Evolutionary conservation across 306 rosid species (phyloP).

Genomic region (Trichosanthes truncata): DNA sequence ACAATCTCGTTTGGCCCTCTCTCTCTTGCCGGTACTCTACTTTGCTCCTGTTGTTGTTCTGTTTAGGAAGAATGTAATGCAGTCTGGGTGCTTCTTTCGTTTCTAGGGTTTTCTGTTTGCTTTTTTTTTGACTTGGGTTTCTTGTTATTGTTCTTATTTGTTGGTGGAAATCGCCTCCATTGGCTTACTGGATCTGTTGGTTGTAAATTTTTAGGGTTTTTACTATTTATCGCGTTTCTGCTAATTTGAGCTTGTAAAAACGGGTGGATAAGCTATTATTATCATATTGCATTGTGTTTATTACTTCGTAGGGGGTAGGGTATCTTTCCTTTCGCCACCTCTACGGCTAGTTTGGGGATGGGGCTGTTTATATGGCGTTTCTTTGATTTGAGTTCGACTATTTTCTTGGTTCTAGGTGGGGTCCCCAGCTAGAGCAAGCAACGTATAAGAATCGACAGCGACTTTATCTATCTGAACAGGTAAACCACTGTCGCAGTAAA

Average conservation of each 20-base stretch:
- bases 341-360: not conserved
- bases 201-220: not conserved
- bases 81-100: not conserved
- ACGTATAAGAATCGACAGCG: conserved; percentile 89
- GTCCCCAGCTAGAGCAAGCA: conserved; percentile 65
- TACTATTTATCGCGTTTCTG: not conserved
- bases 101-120: conserved; percentile 11
- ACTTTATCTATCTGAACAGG: conserved; percentile 91
- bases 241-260: not conserved
- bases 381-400: not conserved
- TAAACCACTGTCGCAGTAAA: not conserved
- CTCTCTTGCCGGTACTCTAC: conserved; percentile 73
- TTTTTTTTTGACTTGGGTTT: not conserved
- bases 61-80: not conserved
- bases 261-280: not conserved
- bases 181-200: not conserved
- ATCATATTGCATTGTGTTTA: not conserved
- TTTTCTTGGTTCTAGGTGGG: conserved; percentile 55
- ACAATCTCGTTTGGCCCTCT: conserved; percentile 94
- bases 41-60: not conserved
- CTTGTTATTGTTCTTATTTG: not conserved
- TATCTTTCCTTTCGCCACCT: not conserved
- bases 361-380: not conserved
- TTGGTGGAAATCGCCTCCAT: not conserved
- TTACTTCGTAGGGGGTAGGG: not conserved